Evolutionary conservation across 108 stramenopile genomes (phyloP), one percentile per base, ranked within the genome.

Genomic region (Chaetoceros muelleri): DNA sequence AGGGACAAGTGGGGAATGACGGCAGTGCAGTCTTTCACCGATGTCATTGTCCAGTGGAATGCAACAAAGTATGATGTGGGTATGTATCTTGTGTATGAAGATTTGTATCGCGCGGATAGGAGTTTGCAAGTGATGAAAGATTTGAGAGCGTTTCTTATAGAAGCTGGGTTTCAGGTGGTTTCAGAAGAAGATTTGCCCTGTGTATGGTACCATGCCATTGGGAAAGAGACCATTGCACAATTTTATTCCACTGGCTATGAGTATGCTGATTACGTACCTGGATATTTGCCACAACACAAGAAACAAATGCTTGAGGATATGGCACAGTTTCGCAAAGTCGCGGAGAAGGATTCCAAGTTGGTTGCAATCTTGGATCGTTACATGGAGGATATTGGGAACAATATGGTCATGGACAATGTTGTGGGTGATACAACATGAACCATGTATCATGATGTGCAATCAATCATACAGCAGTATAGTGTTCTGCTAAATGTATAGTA

Each of bases 151-250:
- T 34, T 74, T 20, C 51, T 78, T 25, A 26, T 58, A 27, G 34
- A 57, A 44, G 61, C 74, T 28, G 81, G 76, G n/a, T 77, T 74
- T 52, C 67, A 74, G 45, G 70, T 74, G 2, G 50, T 69, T 21
- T 13, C 34, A 40, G 28, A 64, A 44, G 60, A 59, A 28, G 53
- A 65, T 34, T 30, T 76, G 18, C 69, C 72, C 45, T 83, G 78
- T 51, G 64, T 77, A 28, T 83, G 78, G 81, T 63, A 58, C 28
- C 62, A 65, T 44, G 44, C 60, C 0, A 51, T 54, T 1, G 23
- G 19, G 3, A 40, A 55, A 13, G 76, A 79, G 13, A 5, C 8
- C 13, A 40, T 40, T 40, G 34, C 5, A 13, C 5, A 40, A 5
- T 40, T 10, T 13, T 13, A 40, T 40, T 13, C 8, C 5, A 5